Evolutionary conservation across 2,329 filamentous ascomycete species (phyloP).

Genomic region (Diaporthe sp.): DNA sequence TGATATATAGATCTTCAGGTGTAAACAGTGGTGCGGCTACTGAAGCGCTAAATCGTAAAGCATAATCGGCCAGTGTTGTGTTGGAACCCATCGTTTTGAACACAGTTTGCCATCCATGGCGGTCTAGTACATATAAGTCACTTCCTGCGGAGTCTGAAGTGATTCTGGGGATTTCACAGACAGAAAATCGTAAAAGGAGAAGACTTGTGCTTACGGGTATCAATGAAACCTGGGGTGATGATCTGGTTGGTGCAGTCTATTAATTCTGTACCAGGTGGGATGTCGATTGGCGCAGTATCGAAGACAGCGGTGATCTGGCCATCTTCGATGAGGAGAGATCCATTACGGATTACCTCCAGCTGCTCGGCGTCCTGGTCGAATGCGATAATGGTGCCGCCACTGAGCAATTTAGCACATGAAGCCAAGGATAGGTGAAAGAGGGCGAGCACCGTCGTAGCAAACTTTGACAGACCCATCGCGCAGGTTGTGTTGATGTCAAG

Average conservation of each 20-base stretch:
- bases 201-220: conserved; percentile 50
- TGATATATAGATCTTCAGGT: conserved; percentile 56
- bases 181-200: too few relatives aligned
- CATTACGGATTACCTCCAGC: conserved; percentile 50
- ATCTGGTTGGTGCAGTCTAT: conserved; percentile 62
- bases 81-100: conserved; percentile 64
- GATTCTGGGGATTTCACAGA: too few relatives aligned
- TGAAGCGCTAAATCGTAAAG: conserved; percentile 51
- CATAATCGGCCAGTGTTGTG: conserved; percentile 59
- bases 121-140: conserved; percentile 42
- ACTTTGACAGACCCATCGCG: too few relatives aligned
- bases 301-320: conserved; percentile 50
- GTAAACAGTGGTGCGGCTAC: conserved; percentile 45
- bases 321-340: conserved; percentile 51
- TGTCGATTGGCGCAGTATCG: conserved; percentile 41
- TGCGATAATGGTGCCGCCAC: conserved; percentile 53
- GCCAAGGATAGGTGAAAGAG: neutral
- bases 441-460: neutral
- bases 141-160: too few relatives aligned
- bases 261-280: conserved; percentile 47
- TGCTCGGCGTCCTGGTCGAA: conserved; percentile 47
- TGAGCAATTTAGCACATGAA: neutral
- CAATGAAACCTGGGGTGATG: conserved; percentile 64
- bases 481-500: too few relatives aligned
- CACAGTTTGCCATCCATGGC: conserved; percentile 66